These are phyloP conservation scores for Epichloe uncinata DNA, from an alignment of 2,329 filamentous ascomycete genomes.

Conservation along the genomic window DNA sequence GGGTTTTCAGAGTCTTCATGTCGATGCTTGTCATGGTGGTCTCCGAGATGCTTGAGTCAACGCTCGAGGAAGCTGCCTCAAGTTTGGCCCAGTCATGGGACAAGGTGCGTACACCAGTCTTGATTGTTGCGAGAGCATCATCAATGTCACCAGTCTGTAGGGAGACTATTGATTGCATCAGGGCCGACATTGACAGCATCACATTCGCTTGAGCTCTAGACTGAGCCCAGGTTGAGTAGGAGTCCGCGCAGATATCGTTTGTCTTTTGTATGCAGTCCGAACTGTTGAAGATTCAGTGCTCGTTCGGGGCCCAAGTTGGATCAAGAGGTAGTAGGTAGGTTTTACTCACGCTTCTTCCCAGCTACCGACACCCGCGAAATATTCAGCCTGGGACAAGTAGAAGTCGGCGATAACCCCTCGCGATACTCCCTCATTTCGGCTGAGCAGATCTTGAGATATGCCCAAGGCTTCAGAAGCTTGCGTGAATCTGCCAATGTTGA, in stretches of 20 bases:
- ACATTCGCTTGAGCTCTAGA: slow-evolving; percentile 21
- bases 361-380: slow-evolving; percentile 54
- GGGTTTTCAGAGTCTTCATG: slow-evolving; percentile 9
- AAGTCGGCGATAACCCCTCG: slow-evolving; percentile 35
- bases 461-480: slow-evolving; percentile 42
- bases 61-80: slow-evolving; percentile 21
- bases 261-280: slow-evolving; percentile 24
- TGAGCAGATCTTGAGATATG: slow-evolving; percentile 37
- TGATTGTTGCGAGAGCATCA: slow-evolving; percentile 42
- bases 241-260: slow-evolving; percentile 21
- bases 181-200: slow-evolving; percentile 21
- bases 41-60: slow-evolving; percentile 17
- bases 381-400: slow-evolving; percentile 62
- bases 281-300: slow-evolving; percentile 10
- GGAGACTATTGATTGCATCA: slow-evolving; percentile 51
- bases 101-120: slow-evolving; percentile 41
- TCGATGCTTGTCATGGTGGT: slow-evolving; percentile 16
- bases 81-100: slow-evolving; percentile 43
- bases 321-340: neutral
- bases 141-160: slow-evolving; percentile 48
- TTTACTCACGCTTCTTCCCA: slow-evolving; percentile 41
- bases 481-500: slow-evolving; percentile 36
- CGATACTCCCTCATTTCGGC: slow-evolving; percentile 23
- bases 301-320: neutral
- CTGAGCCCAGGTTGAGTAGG: slow-evolving; percentile 19